Conservation (phyloP, 805 yeast genomes). For the Priceomyces melissophilus region DNA sequence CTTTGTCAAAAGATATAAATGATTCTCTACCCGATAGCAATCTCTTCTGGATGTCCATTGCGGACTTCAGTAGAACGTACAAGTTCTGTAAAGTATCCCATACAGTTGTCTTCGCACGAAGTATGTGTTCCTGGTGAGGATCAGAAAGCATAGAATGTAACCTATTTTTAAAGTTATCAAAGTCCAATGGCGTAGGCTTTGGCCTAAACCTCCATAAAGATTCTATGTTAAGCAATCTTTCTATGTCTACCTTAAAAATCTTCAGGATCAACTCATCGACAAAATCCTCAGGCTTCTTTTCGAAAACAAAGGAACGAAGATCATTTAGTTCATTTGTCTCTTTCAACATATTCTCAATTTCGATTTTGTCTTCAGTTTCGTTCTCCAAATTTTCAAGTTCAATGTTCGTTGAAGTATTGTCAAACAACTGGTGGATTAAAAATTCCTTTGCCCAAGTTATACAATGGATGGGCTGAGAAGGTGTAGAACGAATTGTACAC, state of each 20-base stretch:
- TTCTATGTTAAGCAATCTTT: constrained; percentile 65
- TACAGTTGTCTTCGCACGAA: constrained; percentile 35
- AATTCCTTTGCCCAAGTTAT: constrained; percentile 97
- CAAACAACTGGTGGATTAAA: constrained; percentile 76
- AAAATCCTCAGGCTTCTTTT: constrained; percentile 16
- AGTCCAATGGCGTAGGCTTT: constrained; percentile 63
- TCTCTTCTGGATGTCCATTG: constrained; percentile 50
- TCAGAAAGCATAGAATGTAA: constrained; percentile 11
- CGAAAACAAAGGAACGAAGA: constrained; percentile 20
- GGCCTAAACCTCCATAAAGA: constrained; percentile 73
- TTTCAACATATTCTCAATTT: constrained; percentile 57
- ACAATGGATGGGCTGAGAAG: constrained; percentile 93
- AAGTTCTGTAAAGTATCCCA: constrained; percentile 69
- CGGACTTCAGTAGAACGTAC: constrained; percentile 50
- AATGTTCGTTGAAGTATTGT: constrained; percentile 34
- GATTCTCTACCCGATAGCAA: constrained; percentile 28
- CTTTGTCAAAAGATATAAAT: constrained; percentile 77
- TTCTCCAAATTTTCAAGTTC: constrained; percentile 13
- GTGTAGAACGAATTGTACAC: constrained; percentile 95
- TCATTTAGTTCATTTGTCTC: constrained; percentile 64
- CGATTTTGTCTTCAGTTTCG: constrained; percentile 64
- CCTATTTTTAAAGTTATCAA: constrained; percentile 14
- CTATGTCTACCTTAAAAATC: constrained; percentile 72
- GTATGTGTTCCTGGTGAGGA: constrained; percentile 18
- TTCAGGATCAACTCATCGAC: constrained; percentile 49